phyloP scores from a whole-genome alignment of 1,284 basidiomycete species.

The Sanghuangporus baumii region DNA sequence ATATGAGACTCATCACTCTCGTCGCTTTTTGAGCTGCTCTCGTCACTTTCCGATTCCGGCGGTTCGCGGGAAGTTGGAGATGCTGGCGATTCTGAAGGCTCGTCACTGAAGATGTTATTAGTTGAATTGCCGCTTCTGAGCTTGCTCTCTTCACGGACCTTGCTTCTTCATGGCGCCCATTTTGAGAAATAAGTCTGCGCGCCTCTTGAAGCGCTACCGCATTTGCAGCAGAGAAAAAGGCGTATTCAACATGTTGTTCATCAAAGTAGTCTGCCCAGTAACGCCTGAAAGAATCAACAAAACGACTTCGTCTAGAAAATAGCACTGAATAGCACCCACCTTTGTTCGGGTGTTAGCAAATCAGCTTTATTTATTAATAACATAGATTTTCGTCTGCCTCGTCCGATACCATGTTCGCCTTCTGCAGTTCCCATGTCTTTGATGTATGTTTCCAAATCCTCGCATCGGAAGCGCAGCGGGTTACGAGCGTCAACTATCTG shows the following conservation, averaged over 20 bases:
- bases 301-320: conserved; percentile 19
- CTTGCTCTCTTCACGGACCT: conserved; percentile 17
- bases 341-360: conserved; percentile 82
- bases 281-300: conserved; percentile 33
- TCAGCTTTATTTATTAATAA: conserved; percentile 97
- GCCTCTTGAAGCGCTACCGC: conserved; percentile 82
- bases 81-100: background rate
- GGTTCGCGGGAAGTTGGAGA: conserved; percentile 5
- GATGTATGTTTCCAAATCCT: conserved; percentile 89
- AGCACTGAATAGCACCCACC: conserved; percentile 40
- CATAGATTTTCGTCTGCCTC: conserved; percentile 68
- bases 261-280: conserved; percentile 97
- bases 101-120: conserved; percentile 25
- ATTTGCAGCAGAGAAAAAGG: conserved; percentile 95
- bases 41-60: conserved; percentile 16
- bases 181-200: conserved; percentile 45
- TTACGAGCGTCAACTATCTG: conserved; percentile 96
- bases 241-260: conserved; percentile 72
- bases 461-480: conserved; percentile 85
- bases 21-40: background rate
- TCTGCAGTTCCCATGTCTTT: conserved; percentile 71
- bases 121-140: conserved; percentile 23
- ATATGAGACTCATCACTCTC: conserved; percentile 28
- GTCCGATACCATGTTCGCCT: conserved; percentile 73
- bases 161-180: conserved; percentile 19